Base-by-base conservation (phyloP, 768 basidiomycete species). In the Thelephora ganbajun region DNA sequence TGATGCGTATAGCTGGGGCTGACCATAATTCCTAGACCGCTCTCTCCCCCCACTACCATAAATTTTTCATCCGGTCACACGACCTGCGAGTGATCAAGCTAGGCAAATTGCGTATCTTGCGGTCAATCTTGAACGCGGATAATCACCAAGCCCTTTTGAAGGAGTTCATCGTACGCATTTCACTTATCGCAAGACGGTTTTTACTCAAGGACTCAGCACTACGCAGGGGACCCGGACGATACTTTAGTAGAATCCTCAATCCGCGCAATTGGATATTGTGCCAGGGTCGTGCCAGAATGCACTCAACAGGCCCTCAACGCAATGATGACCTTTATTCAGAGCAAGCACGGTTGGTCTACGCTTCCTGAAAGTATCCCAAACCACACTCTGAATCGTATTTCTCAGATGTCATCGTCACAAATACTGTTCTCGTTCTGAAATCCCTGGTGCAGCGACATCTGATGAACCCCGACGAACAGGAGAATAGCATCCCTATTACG, bases 401-500 rank as follows among this genome's bases (percentile, higher is more conserved):
- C 11, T 16, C 43, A 93, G 92, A 90, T 57, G 63, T 70, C 2
- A 74, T 89, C 11, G 83, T 91, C 33, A 81, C 78, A 54, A 80
- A 73, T 50, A 83, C 90, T 1, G 84, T 97, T 34, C 64, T 91
- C 43, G 87, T 90, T 7, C 74, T 96, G 44, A 92, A 94, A 62
- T 70, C 77, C 18, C 76, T 96, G 20, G 79, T 94, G 14, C 86
- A 93, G 52, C 67, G 70, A 26, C 80, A 80, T 49, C 67, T 81
- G 20, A 65, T 63, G 23, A 44, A 64, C 23, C 54, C 66, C 9
- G 26, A 30, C 26, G 26, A 30, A 9, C 5, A 30, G 26, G 26
- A 30, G 26, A 30, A 30, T 30, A 30, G 9, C 4, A 4, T 30
- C 4, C 26, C 26, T 30, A 9, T 30, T 9, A 66, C 69, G 6